A percentile compares a stretch with the other conserved stretches of the same genome.
These are phyloP conservation scores for Phytophthora nicotianae DNA, from an alignment of 352 stramenopile species.

Conservation along the genomic window DNA sequence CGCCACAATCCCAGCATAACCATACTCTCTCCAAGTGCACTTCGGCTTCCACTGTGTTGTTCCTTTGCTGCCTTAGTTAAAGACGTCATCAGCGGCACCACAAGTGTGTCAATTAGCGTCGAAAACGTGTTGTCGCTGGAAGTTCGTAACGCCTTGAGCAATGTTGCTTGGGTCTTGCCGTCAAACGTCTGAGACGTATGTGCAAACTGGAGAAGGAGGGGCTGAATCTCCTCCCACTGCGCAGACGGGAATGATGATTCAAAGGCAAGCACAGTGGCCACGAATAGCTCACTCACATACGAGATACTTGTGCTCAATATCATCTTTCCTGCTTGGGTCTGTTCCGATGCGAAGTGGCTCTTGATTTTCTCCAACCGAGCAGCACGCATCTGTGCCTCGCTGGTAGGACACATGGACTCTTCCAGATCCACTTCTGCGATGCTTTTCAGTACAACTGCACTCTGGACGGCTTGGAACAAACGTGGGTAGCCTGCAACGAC, in stretches of 20 bases:
- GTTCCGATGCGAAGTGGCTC: slow-evolving; percentile 40
- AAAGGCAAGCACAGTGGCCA: slow-evolving; percentile 64
- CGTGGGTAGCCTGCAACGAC: slow-evolving; percentile 53
- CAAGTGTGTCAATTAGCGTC: slow-evolving; percentile 41
- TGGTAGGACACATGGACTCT: slow-evolving; percentile 59
- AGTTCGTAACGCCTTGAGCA: slow-evolving; percentile 39
- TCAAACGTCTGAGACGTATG: slow-evolving; percentile 26
- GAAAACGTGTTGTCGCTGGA: slow-evolving; percentile 48
- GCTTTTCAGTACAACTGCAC: slow-evolving; percentile 57
- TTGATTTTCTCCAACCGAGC: slow-evolving; percentile 58
- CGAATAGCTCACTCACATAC: slow-evolving; percentile 53
- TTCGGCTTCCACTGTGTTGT: slow-evolving; percentile 1
- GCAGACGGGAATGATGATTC: slow-evolving; percentile 40
- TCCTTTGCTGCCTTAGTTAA: slow-evolving; percentile 20
- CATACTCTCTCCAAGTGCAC: slow-evolving; percentile 71
- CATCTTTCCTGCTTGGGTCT: slow-evolving; percentile 20
- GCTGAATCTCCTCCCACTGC: slow-evolving; percentile 37
- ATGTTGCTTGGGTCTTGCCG: slow-evolving; percentile 13
- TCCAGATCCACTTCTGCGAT: slow-evolving; percentile 67
- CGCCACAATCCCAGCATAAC: slow-evolving; percentile 93
- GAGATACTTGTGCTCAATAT: slow-evolving; percentile 26
- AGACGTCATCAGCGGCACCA: slow-evolving; percentile 41
- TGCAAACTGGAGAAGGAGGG: slow-evolving; percentile 28
- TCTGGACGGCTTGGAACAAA: slow-evolving; percentile 65
- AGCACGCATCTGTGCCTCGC: slow-evolving; percentile 56